Conservation (phyloP, 495 filamentous ascomycete genomes). For the Penicillium nucicola region DNA sequence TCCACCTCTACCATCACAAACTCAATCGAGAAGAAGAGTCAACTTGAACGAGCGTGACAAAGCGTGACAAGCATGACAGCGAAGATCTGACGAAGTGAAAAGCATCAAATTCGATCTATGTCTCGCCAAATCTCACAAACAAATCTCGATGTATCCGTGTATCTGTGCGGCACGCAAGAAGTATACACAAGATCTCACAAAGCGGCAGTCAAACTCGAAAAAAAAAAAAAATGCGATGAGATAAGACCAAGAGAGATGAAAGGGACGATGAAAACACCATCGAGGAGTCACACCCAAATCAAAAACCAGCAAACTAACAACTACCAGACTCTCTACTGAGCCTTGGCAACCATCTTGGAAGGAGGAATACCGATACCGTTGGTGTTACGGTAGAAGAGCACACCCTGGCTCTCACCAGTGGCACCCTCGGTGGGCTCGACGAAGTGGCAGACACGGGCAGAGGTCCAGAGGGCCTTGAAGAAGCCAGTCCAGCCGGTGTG, state of each 20-base stretch:
- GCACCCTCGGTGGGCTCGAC: slow-evolving; percentile 66
- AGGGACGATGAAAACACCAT: background rate
- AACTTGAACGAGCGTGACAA: too few relatives aligned
- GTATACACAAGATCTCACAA: background rate
- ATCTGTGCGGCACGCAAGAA: background rate
- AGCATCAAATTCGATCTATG: background rate
- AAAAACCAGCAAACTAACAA: slow-evolving; percentile 17
- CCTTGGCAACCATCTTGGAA: slow-evolving; percentile 43
- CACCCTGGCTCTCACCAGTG: slow-evolving; percentile 47
- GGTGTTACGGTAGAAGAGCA: slow-evolving; percentile 59
- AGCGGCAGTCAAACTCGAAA: background rate
- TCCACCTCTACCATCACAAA: too few relatives aligned
- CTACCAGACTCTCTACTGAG: background rate
- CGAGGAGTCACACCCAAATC: slow-evolving; percentile 1
- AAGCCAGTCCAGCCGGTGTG: slow-evolving; percentile 52
- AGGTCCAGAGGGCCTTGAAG: slow-evolving; percentile 53
- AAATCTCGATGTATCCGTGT: background rate
- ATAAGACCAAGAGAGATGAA: background rate
- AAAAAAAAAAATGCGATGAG: background rate
- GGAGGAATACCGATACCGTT: slow-evolving; percentile 72
- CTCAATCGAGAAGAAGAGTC: too few relatives aligned
- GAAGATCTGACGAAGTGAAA: background rate
- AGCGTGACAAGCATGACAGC: background rate
- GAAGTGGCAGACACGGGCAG: slow-evolving; percentile 51
- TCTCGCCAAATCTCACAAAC: background rate